These are phyloP conservation scores for Pisolithus tinctorius DNA, from an alignment of 768 basidiomycete genomes.

Conservation along the genomic window DNA sequence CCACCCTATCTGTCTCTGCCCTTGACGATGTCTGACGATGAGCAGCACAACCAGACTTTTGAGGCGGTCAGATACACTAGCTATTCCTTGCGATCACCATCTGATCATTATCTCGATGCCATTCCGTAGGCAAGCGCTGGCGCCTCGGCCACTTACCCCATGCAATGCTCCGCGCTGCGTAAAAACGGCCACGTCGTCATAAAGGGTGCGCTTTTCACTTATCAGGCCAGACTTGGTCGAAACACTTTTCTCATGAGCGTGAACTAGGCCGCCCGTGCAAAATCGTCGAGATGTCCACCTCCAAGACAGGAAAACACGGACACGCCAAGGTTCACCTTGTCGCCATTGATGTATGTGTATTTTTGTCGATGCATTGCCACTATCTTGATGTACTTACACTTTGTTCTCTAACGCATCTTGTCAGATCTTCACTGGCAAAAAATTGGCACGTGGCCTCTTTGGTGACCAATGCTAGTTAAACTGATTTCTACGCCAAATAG, in stretches of 20 bases:
- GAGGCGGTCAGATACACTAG: slow-evolving; percentile 52
- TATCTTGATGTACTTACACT: slow-evolving; percentile 7
- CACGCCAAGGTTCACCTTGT: slow-evolving; percentile 99
- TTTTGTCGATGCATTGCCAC: not conserved
- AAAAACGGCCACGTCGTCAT: slow-evolving; percentile 94
- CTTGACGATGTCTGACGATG: slow-evolving; percentile 80
- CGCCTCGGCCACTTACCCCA: slow-evolving; percentile 75
- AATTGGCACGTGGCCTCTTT: slow-evolving; percentile 57
- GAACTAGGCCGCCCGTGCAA: slow-evolving; percentile 85
- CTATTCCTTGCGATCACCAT: slow-evolving; percentile 4
- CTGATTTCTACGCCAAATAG: slow-evolving; percentile 32
- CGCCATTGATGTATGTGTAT: slow-evolving; percentile 80
- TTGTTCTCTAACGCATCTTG: slow-evolving; percentile 1
- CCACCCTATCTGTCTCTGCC: slow-evolving; percentile 8
- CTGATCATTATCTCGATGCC: slow-evolving; percentile 14
- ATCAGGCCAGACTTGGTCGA: not conserved
- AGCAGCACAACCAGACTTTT: slow-evolving; percentile 79
- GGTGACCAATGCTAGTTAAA: not conserved
- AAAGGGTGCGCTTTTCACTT: slow-evolving; percentile 48
- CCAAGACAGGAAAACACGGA: slow-evolving; percentile 99
- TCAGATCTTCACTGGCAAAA: slow-evolving; percentile 98
- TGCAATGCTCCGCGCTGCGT: slow-evolving; percentile 95
- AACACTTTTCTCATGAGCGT: slow-evolving; percentile 3
- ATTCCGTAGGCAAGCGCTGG: slow-evolving; percentile 54
- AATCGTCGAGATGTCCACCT: slow-evolving; percentile 98